Percentiles rank a stretch among this genome's conserved stretches.
These are phyloP conservation scores for Hypoxylon fuscum DNA, from an alignment of 495 filamentous ascomycete genomes.

Conservation along the genomic window DNA sequence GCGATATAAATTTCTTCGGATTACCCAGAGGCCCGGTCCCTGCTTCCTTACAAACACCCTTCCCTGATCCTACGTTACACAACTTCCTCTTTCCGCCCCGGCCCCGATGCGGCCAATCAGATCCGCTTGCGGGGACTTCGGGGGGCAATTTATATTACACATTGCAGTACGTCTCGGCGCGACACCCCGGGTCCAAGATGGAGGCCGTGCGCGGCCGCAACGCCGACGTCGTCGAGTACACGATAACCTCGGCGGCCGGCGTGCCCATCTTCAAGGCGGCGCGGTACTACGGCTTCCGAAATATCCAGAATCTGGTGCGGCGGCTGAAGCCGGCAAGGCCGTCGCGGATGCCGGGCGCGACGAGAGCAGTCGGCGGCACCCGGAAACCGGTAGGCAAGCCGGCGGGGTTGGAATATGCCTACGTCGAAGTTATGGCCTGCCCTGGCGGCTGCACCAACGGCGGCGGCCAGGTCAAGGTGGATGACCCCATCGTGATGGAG, in stretches of 20 bases:
- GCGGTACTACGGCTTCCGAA: slow-evolving; percentile 95
- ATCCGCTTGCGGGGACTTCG: slow-evolving; percentile 71
- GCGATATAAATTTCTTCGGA: slow-evolving; percentile 74
- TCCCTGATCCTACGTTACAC: slow-evolving; percentile 75
- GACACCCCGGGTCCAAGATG: slow-evolving; percentile 73
- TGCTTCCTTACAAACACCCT: slow-evolving; percentile 48
- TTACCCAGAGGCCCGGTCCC: slow-evolving; percentile 67
- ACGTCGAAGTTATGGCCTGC: slow-evolving; percentile 99
- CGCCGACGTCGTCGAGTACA: slow-evolving; percentile 86
- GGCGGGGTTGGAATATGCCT: slow-evolving; percentile 72
- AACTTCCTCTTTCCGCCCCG: slow-evolving; percentile 71
- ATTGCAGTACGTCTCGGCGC: slow-evolving; percentile 72
- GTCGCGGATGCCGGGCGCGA: slow-evolving; percentile 80
- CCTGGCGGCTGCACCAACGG: slow-evolving; percentile 98
- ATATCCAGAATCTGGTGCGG: slow-evolving; percentile 96
- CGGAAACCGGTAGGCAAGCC: slow-evolving; percentile 57
- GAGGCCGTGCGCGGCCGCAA: slow-evolving; percentile 81
- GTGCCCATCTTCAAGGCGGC: slow-evolving; percentile 78
- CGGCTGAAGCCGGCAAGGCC: slow-evolving; percentile 80
- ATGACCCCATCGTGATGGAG: slow-evolving; percentile 69
- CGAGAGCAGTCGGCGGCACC: slow-evolving; percentile 57
- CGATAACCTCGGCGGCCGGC: slow-evolving; percentile 62
- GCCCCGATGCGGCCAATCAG: slow-evolving; percentile 32
- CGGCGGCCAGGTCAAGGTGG: slow-evolving; percentile 90
- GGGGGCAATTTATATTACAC: slow-evolving; percentile 90